Percentiles rank a stretch among this genome's conserved stretches.
Conservation (phyloP, 495 filamentous ascomycete genomes). For the Copromyces sp. region DNA sequence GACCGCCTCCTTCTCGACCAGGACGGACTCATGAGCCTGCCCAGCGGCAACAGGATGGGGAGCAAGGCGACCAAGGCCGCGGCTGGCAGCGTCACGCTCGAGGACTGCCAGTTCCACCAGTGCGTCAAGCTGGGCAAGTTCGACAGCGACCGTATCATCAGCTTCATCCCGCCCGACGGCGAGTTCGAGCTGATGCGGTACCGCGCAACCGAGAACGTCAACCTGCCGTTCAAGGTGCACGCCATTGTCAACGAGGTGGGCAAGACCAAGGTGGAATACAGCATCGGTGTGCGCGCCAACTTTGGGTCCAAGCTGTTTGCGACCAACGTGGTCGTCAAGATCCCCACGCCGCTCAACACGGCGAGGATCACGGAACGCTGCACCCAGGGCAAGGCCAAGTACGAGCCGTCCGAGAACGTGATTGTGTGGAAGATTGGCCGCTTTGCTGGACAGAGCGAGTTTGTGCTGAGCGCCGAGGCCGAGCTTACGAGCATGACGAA, state of each 20-base stretch:
- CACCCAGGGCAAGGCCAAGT: slow-evolving; percentile 93
- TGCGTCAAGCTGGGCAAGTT: slow-evolving; percentile 98
- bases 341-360: slow-evolving; percentile 95
- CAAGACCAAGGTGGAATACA: slow-evolving; percentile 97
- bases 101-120: slow-evolving; percentile 99
- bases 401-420: slow-evolving; percentile 94
- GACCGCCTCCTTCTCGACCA: slow-evolving; percentile 87
- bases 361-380: slow-evolving; percentile 90
- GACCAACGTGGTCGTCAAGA: slow-evolving; percentile 91
- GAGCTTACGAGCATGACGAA: slow-evolving; percentile 93
- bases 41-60: slow-evolving; percentile 58
- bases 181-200: slow-evolving; percentile 99
- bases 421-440: slow-evolving; percentile 99
- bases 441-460: slow-evolving; percentile 93
- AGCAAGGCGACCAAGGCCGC: slow-evolving; percentile 90
- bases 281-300: slow-evolving; percentile 93
- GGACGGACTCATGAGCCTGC: slow-evolving; percentile 53
- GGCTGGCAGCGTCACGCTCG: slow-evolving; percentile 88
- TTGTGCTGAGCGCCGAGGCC: slow-evolving; percentile 87
- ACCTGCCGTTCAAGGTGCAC: slow-evolving; percentile 97
- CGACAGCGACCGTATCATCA: slow-evolving; percentile 94
- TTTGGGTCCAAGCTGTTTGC: slow-evolving; percentile 95
- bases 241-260: slow-evolving; percentile 96
- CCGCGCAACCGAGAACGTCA: slow-evolving; percentile 98
- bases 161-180: slow-evolving; percentile 93